A percentile compares a stretch with the other conserved stretches of the same genome.
phyloP scores from a whole-genome alignment of 176 grass and related monocot genomes.

The Cenchrus americanus region DNA sequence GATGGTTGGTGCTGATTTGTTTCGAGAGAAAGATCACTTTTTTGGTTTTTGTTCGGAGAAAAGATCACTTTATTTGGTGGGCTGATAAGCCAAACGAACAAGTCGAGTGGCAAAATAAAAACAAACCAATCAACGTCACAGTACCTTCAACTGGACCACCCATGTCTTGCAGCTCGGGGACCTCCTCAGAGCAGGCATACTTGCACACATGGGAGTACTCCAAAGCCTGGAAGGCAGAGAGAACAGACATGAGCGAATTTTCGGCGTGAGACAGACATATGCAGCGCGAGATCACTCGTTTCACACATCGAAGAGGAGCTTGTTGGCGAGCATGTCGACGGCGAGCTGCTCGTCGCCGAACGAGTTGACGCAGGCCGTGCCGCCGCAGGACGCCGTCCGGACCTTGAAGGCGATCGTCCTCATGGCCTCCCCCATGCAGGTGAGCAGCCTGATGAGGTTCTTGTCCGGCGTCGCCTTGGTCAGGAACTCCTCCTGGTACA shows the following conservation, averaged over 20 bases:
- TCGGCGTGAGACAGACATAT: not conserved
- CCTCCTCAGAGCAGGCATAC: conserved; percentile 98
- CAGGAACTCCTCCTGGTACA: conserved; percentile 81
- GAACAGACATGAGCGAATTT: not conserved
- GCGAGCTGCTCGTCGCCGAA: conserved; percentile 98
- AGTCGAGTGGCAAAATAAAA: too few species aligned
- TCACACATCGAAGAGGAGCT: conserved; percentile 86
- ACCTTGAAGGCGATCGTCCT: conserved; percentile 98
- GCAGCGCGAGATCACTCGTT: not conserved
- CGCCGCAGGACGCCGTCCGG: conserved; percentile 82
- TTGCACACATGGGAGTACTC: conserved; percentile 96
- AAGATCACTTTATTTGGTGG: too few species aligned
- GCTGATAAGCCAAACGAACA: too few species aligned
- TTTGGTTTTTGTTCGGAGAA: too few species aligned
- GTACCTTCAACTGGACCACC: conserved; percentile 88
- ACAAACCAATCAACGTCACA: not conserved
- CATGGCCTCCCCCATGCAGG: conserved; percentile 95
- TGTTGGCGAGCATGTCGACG: conserved; percentile 90
- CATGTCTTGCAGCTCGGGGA: conserved; percentile 96
- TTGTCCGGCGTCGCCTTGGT: conserved; percentile 87
- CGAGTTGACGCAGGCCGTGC: conserved; percentile 90
- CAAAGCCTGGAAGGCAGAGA: conserved; percentile 54
- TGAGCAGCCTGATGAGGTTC: conserved; percentile 87
- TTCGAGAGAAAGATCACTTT: too few species aligned
- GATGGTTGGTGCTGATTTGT: too few species aligned